Conservation (phyloP, 225 moss, liverwort and hornwort genomes). For the Pseudoscleropodium purum region DNA sequence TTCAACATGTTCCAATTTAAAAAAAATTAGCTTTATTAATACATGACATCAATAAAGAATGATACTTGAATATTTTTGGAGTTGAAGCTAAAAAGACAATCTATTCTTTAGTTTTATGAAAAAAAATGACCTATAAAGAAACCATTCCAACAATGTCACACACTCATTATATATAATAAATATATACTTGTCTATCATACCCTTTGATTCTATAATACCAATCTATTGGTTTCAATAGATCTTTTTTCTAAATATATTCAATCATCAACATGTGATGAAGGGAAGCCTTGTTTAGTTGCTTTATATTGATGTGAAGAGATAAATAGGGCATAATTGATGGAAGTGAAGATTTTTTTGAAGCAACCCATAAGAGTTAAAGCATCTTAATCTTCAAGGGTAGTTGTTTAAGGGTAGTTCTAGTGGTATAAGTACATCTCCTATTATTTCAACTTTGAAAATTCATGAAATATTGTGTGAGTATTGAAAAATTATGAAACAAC, state of each 20-base stretch:
- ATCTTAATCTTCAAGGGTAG: neutral
- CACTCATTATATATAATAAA: too few relatives aligned
- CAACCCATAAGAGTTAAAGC: neutral
- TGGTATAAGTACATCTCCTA: neutral
- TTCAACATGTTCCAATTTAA: neutral
- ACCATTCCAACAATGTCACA: neutral
- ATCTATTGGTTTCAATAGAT: too few relatives aligned
- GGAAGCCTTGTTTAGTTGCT: neutral
- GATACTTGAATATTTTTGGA: neutral
- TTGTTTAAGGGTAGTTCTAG: rapidly evolving
- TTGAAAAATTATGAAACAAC: neutral
- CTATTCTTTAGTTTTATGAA: neutral
- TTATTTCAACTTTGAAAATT: neutral
- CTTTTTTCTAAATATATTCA: neutral
- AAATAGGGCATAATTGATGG: neutral
- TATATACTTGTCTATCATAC: neutral
- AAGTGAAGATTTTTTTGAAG: neutral
- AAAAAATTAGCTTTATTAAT: neutral
- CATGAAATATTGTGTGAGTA: neutral
- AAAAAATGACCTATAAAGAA: neutral
- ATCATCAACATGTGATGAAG: neutral
- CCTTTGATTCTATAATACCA: neutral
- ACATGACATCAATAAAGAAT: neutral
- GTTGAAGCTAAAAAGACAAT: neutral
- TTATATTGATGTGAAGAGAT: neutral